phyloP scores from a whole-genome alignment of 345 rosid genomes.

The Eucalyptus lansdowneana region DNA sequence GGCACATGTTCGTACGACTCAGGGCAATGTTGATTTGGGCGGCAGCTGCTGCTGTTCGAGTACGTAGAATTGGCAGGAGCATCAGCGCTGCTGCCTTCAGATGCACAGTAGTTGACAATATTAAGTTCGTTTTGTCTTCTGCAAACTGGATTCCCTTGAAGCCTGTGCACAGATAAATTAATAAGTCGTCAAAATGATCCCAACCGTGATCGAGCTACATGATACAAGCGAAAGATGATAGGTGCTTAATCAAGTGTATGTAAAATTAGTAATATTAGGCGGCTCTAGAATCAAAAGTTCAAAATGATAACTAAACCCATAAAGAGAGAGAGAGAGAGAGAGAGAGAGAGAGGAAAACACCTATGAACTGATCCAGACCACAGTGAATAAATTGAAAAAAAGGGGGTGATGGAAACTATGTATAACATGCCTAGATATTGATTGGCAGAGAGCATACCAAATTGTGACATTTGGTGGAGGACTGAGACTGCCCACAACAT shows the following conservation, averaged over 20 bases:
- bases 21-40: constrained; percentile 23
- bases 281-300: background rate
- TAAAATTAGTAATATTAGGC: background rate
- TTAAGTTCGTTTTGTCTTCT: constrained; percentile 11
- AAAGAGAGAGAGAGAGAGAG: too few relatives aligned
- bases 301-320: background rate
- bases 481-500: constrained; percentile 19
- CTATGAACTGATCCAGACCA: background rate
- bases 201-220: background rate
- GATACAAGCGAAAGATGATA: background rate
- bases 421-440: background rate
- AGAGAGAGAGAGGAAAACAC: background rate
- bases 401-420: background rate
- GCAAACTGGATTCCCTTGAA: constrained; percentile 50
- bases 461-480: constrained; percentile 44
- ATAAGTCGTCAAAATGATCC: background rate
- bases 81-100: constrained; percentile 1
- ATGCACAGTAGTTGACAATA: constrained; percentile 24
- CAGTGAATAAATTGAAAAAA: background rate
- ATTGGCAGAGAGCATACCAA: constrained; percentile 6
- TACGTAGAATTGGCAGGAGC: constrained; percentile 7
- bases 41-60: constrained; percentile 7
- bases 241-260: background rate
- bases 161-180: constrained; percentile 19
- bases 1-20: constrained; percentile 8